Base-by-base conservation (phyloP, 2,329 filamentous ascomycete genomes). In the Colletotrichum sp. region DNA sequence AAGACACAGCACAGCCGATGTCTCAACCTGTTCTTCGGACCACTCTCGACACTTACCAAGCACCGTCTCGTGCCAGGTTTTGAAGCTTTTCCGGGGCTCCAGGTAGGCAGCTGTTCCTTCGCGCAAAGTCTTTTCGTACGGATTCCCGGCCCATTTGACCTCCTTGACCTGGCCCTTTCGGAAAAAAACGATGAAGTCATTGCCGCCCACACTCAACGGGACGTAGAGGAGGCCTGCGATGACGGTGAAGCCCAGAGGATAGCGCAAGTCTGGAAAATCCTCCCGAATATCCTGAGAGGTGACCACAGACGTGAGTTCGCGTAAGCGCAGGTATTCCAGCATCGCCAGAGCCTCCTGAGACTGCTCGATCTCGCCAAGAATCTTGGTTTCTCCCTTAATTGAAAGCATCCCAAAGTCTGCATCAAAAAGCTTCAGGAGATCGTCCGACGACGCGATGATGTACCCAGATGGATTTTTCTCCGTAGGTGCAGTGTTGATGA, bases 161-260 rank as follows among this genome's bases (percentile, higher is more conserved):
- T 95, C 93, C 81, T 90, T 94, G 32, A 92, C 82, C 80, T 96
- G 95, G 0, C 93, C 93, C 79, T 90, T 93, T n/a, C 96, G 91
- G 85, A 98, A 98, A 82, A 98, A 98, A 0, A 96, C 94, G 59
- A 98, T 98, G 80, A 98, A 98, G 80, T 98, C 96, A 34, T 88
- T 88, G 1, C 96, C 96, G 3, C 92, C 91, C 1, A 91, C 88
- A 18, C 94, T 96, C 3, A 98, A 86, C 0, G 96, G 96, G 0
- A 98, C 95, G 70, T 98, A 93, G 0, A 98, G 86, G 64, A 98
- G 84, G 0, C 96, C 96, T 0, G 95, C 94, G 73, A 98, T 91
- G 24, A 93, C 86, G 75, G 92, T 90, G 80, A 98, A 97, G 0
- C 96, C 95, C 1, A 95, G 95, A 0, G 91, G 87, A 79, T 98